Conservation (phyloP, 2,329 filamentous ascomycete species). For the Mycocentrospora acerina region DNA sequence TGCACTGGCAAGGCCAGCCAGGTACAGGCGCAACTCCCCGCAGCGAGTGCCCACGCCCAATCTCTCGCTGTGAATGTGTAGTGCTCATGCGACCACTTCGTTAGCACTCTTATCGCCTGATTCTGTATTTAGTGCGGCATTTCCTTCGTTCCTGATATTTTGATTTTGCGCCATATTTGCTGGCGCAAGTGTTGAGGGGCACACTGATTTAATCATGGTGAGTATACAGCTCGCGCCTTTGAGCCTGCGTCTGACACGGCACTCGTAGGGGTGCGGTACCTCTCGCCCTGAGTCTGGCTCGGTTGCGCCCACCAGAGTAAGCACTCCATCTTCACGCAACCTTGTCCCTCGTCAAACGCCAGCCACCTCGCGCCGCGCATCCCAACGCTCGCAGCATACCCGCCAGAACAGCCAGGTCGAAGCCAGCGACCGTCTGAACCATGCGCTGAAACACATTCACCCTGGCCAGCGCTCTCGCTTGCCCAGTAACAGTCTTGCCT, state of each 20-base stretch:
- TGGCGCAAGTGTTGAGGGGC: constrained; percentile 6
- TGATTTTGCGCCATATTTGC: constrained; percentile 1
- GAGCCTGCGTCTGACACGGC: neutral
- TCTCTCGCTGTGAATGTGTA: constrained; percentile 2
- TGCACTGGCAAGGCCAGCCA: too few species aligned
- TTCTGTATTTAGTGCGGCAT: neutral
- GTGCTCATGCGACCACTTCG: constrained; percentile 8
- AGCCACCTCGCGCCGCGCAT: neutral
- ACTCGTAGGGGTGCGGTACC: constrained; percentile 15
- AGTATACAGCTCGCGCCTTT: constrained; percentile 2
- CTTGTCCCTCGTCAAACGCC: constrained; percentile 19
- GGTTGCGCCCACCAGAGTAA: constrained; percentile 1
- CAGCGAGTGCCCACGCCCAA: constrained; percentile 3
- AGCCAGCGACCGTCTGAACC: constrained; percentile 25
- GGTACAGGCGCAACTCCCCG: constrained; percentile 3
- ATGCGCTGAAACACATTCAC: constrained; percentile 27
- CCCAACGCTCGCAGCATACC: too few species aligned
- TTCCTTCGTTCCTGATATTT: constrained; percentile 5
- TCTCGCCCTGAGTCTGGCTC: constrained; percentile 6
- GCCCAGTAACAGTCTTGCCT: constrained; percentile 25
- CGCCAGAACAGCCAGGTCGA: neutral
- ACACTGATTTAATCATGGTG: constrained; percentile 9
- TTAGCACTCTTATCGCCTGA: neutral
- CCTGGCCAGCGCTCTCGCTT: constrained; percentile 28
- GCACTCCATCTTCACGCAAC: constrained; percentile 17